Evolutionary conservation across 257 asterid species (phyloP), one percentile per base, ranked within the genome.

Genomic region (Petrea volubilis): DNA sequence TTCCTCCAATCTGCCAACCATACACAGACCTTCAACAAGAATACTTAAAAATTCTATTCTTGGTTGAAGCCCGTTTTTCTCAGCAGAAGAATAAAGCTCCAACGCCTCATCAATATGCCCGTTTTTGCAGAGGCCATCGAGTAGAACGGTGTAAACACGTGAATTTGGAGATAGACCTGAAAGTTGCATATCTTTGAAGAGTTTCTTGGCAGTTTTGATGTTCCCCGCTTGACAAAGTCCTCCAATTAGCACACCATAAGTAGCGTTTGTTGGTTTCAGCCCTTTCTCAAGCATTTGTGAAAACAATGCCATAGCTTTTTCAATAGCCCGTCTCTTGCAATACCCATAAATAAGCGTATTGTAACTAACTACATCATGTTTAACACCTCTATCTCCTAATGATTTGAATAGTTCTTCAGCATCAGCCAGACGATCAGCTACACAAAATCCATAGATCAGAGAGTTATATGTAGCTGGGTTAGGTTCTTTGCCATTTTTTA

Each of bases 51-150:
- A 23, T 34, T 59, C 65, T 17, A 59, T 10, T 17, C 47, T 31
- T 17, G 65, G 46, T 34, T 59, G 24, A 59, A 59, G 13, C 17
- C 65, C 65, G 9, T 59, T 31, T 31, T 25, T 29, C 27, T 31
- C 46, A 1, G 27, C 47, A 6, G 14, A 14, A 15, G 13, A 31
- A 31, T 31, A 59, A 17, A 59, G 24, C 7, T 29, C 1, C 65
- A 59, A 59, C 9, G 65, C 65, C 65, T 59, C 65, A n/a, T 29
- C 65, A 34, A 17, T 34, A 59, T 6, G 24, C 65, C 65, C 65
- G 14, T 59, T 59, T 59, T 59, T 59, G 46, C 65, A 59, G 5
- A 59, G 31, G 31, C 46, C 65, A 33, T 59, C 65, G n/a, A 59
- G 46, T 7, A 59, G 65, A 33, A 33, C 64, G 15, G 44, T 11